A percentile compares a stretch with the other conserved stretches of the same genome.
Conservation (phyloP, 805 yeast genomes). For the Ogataea nakhonphanomensis region DNA sequence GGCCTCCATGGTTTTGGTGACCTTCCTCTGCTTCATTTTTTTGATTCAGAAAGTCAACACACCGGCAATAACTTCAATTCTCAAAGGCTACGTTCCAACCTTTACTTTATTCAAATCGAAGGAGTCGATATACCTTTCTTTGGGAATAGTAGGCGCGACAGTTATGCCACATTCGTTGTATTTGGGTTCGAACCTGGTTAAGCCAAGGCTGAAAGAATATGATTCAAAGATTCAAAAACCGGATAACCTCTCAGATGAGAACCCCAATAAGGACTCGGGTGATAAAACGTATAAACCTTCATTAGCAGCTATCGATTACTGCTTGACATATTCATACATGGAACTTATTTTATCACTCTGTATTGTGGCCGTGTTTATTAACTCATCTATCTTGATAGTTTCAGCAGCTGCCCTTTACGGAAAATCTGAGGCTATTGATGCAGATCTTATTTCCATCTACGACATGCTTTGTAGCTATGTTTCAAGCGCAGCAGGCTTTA, state of each 20-base stretch:
- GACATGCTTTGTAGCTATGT: constrained; percentile 54
- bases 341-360: constrained; percentile 71
- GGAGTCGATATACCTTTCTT: constrained; percentile 67
- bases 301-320: constrained; percentile 63
- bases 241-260: constrained; percentile 11
- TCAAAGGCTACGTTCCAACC: constrained; percentile 67
- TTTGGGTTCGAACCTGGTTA: constrained; percentile 83
- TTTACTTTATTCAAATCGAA: constrained; percentile 52
- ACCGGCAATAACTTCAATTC: constrained; percentile 52
- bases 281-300: constrained; percentile 61
- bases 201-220: constrained; percentile 74
- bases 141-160: constrained; percentile 89
- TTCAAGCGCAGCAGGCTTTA: constrained; percentile 75
- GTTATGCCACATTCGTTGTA: constrained; percentile 93
- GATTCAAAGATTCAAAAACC: constrained; percentile 43
- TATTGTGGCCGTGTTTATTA: constrained; percentile 82
- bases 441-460: constrained; percentile 79
- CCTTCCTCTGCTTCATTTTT: constrained; percentile 71
- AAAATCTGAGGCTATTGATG: constrained; percentile 68
- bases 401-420: constrained; percentile 76
- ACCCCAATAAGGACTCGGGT: constrained; percentile 29
- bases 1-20: constrained; percentile 62
- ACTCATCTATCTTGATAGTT: constrained; percentile 76
- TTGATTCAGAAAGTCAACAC: constrained; percentile 56
- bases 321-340: constrained; percentile 65